Base-by-base conservation (phyloP, 805 yeast genomes). In the Millerozyma acaciae region DNA sequence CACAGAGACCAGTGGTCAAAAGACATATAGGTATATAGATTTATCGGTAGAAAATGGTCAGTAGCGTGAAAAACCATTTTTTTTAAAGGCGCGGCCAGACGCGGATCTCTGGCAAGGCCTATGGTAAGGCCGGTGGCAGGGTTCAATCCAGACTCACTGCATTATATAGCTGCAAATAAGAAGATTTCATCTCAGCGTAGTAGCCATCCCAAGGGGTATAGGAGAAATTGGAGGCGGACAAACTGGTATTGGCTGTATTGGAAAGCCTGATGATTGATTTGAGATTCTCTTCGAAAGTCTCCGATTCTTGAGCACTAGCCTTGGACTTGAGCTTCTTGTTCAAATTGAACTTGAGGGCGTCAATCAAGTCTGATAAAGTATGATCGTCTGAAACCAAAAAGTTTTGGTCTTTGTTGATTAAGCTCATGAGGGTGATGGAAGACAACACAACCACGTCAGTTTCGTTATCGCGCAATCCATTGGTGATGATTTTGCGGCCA, bases 301-400 rank as follows among this genome's bases (percentile, higher is more conserved):
- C 87, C 16, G 73, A 55, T 37, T 79, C 86, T 50, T 80, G 85
- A 33, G 79, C 73, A n/a, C 79, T 76, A 6, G 86, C 81, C 33
- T 70, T 77, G 16, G 73, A 78, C 39, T 75, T 69, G 33, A 77
- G 56, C 39, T 73, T 77, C 34, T 68, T 68, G 25, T 62, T 63
- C 33, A 75, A 44, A 16, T 70, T 60, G 14, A 42, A 33, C 16
- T 47, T 40, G 31, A 63, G 45, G 30, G 65, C 68, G 8, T 53
- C 57, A 31, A 68, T 60, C n/a, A 69, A 55, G 4, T 53, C 57
- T 35, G 8, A 35, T 25, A 23, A 39, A 9, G 32, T 30, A 7
- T 44, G 35, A 9, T 35, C 44, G 3, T 37, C 25, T 6, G 34
- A 30, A 19, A 44, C 12, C 41, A 47, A 29, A 38, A 52, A 30